Percentiles rank a stretch among this genome's conserved stretches.
phyloP scores from a whole-genome alignment of 1,139 yeast genomes.

The Diutina scorzettiae region DNA sequence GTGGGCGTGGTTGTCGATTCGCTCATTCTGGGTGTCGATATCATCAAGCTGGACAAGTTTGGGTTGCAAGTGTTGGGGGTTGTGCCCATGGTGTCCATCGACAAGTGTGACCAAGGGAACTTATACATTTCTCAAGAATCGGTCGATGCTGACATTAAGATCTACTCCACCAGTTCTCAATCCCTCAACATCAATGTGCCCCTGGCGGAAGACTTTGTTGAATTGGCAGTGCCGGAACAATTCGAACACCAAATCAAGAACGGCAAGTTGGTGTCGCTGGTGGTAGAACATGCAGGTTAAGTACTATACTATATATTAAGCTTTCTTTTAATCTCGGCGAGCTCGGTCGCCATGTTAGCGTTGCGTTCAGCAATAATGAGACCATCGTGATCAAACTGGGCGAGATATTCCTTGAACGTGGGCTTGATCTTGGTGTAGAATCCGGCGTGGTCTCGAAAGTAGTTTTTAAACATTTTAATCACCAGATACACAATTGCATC shows the following conservation, averaged over 20 bases:
- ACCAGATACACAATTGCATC: background rate
- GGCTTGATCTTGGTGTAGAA: background rate
- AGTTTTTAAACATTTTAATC: background rate
- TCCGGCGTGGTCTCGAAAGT: background rate
- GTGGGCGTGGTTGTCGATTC: slow-evolving; percentile 74
- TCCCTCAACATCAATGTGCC: slow-evolving; percentile 79
- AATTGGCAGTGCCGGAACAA: slow-evolving; percentile 82
- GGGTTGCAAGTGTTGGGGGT: slow-evolving; percentile 76
- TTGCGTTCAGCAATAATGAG: background rate
- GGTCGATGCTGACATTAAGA: slow-evolving; percentile 46
- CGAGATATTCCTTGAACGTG: background rate
- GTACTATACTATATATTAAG: background rate
- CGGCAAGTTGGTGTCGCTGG: slow-evolving; percentile 31
- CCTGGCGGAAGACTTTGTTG: slow-evolving; percentile 50
- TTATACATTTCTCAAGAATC: slow-evolving; percentile 67
- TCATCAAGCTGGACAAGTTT: slow-evolving; percentile 70
- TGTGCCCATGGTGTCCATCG: slow-evolving; percentile 75
- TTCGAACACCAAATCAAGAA: slow-evolving; percentile 44
- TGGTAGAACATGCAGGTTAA: slow-evolving; percentile 37
- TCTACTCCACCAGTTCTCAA: slow-evolving; percentile 77
- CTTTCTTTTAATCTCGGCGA: background rate
- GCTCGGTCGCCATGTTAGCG: background rate
- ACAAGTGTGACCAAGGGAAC: slow-evolving; percentile 79
- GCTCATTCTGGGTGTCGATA: slow-evolving; percentile 77
- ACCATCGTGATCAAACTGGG: background rate